phyloP scores from a whole-genome alignment of 208 protist species.

The Zelonia costaricensis region DNA sequence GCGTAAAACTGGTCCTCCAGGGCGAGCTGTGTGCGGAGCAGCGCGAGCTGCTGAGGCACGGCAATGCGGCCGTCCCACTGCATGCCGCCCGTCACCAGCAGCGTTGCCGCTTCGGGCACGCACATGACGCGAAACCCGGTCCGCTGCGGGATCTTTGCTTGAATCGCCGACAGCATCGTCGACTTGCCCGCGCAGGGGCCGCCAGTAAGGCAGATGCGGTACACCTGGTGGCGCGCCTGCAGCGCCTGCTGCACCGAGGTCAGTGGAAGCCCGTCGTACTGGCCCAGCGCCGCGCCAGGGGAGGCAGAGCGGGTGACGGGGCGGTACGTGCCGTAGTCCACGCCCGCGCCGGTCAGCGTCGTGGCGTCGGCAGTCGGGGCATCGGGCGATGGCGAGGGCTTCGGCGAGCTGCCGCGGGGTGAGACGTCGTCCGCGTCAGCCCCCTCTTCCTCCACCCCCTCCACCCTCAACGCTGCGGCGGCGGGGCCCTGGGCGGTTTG shows the following conservation, averaged over 20 bases:
- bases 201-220: constrained; percentile 77
- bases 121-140: constrained; percentile 75
- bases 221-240: constrained; percentile 49
- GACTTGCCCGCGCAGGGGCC: constrained; percentile 86
- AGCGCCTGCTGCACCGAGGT: constrained; percentile 48
- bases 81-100: constrained; percentile 76
- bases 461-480: too few relatives aligned
- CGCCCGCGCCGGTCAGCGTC: neutral
- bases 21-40: constrained; percentile 70
- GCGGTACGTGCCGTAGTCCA: constrained; percentile 31
- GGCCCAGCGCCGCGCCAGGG: constrained; percentile 40
- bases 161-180: constrained; percentile 66
- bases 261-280: constrained; percentile 52
- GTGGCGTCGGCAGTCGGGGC: too few relatives aligned
- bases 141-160: constrained; percentile 58
- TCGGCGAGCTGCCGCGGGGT: too few relatives aligned
- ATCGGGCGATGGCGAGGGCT: too few relatives aligned
- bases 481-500: too few relatives aligned
- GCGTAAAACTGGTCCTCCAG: constrained; percentile 81
- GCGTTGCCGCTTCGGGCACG: constrained; percentile 81
- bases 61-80: constrained; percentile 46
- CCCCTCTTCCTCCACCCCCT: too few relatives aligned
- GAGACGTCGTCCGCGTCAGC: too few relatives aligned
- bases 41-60: constrained; percentile 60
- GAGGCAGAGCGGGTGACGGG: constrained; percentile 54